Base-by-base conservation (phyloP, 129 eudicot genomes). In the Lactuca sativa region DNA sequence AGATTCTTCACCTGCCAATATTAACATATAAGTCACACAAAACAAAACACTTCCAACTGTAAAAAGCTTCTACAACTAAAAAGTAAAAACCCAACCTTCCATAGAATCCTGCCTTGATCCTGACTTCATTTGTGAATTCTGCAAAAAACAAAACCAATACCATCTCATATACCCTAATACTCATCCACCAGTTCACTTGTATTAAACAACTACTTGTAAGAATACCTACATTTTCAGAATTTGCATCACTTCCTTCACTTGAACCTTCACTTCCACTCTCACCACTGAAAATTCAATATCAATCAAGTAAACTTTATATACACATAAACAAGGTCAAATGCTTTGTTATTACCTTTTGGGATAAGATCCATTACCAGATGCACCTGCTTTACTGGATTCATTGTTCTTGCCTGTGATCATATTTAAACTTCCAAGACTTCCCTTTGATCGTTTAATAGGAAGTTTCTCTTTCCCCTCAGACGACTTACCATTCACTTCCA, bases 211-310 rank as follows among this genome's bases (percentile, higher is more conserved):
- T 62, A 73, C 62, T 7, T 47, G 41, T 66, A 47, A 43, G 49
- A 56, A 65, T 71, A 78, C 92, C 69, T 76, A 93, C 98, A 85
- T 93, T 83, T 71, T 89, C 90, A 62, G 98, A 93, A 82, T 85
- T 83, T 59, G 76, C 92, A 32, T 93, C 96, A 80, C 97, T 93
- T 87, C 98, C 98, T 73, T 83, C 95, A 66, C 87, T 87, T 32
- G 98, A 89, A 40, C 92, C 97, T 77, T 93, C 95, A 74, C 95
- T 89, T 61, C 71, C 95, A 65, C 95, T 93, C 54, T 87, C 98
- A 62, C 77, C 95, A 70, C 98, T 93, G 80, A 79, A 85, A 71
- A 76, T 47, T 52, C 75, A 71, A 33, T 41, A 34, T 62, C 67
- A 55, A 25, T 56, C 52, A 60, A 38, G 67, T 62, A 10, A 10